Evolutionary conservation across 192 early-diverging fungal species (phyloP).

Genomic region (Phlyctochytrium arcticum): DNA sequence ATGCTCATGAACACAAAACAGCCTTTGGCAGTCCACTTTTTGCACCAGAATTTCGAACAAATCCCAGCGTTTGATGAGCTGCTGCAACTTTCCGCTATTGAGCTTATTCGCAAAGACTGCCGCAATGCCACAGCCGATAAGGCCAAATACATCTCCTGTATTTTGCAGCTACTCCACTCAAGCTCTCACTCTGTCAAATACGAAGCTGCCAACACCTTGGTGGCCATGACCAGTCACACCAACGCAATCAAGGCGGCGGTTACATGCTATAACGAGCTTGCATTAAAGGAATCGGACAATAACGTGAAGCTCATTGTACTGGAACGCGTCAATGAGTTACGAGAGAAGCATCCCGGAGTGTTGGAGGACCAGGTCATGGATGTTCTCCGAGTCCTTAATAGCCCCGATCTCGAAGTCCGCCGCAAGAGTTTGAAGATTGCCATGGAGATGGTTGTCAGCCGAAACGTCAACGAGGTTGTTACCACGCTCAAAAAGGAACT

Average conservation of each 20-base stretch:
- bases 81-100: slow-evolving; percentile 89
- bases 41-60: slow-evolving; percentile 66
- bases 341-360: slow-evolving; percentile 81
- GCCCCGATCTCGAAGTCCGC: slow-evolving; percentile 94
- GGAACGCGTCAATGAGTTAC: slow-evolving; percentile 83
- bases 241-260: slow-evolving; percentile 92
- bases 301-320: slow-evolving; percentile 97
- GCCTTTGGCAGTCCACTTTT: slow-evolving; percentile 77
- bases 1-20: slow-evolving; percentile 81
- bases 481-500: slow-evolving; percentile 94
- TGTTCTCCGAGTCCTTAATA: slow-evolving; percentile 82
- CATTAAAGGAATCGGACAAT: slow-evolving; percentile 92
- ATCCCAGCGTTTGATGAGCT: slow-evolving; percentile 84
- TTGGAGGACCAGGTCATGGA: slow-evolving; percentile 96
- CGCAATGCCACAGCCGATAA: slow-evolving; percentile 76
- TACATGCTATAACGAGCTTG: slow-evolving; percentile 84
- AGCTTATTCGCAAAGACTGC: slow-evolving; percentile 91
- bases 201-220: slow-evolving; percentile 92
- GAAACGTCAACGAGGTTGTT: slow-evolving; percentile 93
- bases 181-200: slow-evolving; percentile 89
- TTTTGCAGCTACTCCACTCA: slow-evolving; percentile 80
- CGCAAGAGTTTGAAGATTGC: slow-evolving; percentile 81
- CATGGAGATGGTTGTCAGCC: slow-evolving; percentile 83
- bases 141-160: slow-evolving; percentile 88
- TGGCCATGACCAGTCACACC: slow-evolving; percentile 80